Percentiles rank a stretch among this genome's conserved stretches.
These are phyloP conservation scores for Eimeria falciformis DNA, from an alignment of 169 alveolate genomes.

Conservation along the genomic window DNA sequence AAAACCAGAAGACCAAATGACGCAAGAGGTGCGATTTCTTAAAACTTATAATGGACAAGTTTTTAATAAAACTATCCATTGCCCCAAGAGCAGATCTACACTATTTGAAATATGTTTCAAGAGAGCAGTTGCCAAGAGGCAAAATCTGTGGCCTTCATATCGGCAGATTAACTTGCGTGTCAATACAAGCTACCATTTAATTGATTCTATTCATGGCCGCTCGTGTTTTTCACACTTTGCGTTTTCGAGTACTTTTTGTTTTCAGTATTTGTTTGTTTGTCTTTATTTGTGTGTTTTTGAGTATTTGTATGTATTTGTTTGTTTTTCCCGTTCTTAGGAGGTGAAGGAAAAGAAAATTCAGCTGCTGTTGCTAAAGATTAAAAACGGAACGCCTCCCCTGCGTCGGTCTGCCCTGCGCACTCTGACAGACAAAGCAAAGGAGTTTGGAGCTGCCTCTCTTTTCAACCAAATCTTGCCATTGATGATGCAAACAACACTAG, in stretches of 20 bases:
- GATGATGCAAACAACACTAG: slow-evolving; percentile 97
- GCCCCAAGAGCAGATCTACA: no score
- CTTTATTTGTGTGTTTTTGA: no score
- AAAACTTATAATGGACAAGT: background rate
- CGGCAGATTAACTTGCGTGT: no score
- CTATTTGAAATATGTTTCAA: no score
- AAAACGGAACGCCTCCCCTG: slow-evolving; percentile 99
- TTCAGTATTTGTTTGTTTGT: background rate
- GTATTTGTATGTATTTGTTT: no score
- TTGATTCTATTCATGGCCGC: no score
- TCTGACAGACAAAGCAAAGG: slow-evolving; percentile 97
- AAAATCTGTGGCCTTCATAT: no score
- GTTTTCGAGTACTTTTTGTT: no score
- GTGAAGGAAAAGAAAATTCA: slow-evolving; percentile 96
- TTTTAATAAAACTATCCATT: no score
- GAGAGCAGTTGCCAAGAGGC: no score
- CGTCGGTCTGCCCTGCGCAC: slow-evolving; percentile 96
- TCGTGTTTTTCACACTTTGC: background rate
- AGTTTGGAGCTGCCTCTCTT: slow-evolving; percentile 98
- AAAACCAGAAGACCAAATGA: slow-evolving; percentile 73
- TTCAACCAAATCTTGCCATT: slow-evolving; percentile 98
- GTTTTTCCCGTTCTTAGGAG: slow-evolving; percentile 89
- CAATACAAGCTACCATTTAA: no score
- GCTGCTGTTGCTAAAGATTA: slow-evolving; percentile 96
- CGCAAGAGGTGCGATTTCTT: slow-evolving; percentile 75